A percentile compares a stretch with the other conserved stretches of the same genome.
Evolutionary conservation across 1,139 yeast genomes (phyloP).

Genomic region (Debaryomycetaceae sp.): DNA sequence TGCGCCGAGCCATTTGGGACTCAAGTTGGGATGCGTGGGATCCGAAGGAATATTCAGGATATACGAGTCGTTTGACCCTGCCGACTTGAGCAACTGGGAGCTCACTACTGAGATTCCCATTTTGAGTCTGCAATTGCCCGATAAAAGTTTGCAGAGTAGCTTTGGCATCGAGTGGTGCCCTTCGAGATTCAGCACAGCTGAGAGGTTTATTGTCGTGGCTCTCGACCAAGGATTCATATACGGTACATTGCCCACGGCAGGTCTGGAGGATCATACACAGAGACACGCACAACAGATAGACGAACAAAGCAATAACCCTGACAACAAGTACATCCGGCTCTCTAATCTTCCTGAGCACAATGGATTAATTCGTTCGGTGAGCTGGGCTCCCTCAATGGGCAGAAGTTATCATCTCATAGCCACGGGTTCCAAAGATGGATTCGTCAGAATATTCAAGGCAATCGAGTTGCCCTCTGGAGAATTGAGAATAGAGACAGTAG

Average conservation of each 20-base stretch:
- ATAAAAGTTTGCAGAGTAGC: slow-evolving; percentile 79
- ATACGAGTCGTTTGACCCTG: slow-evolving; percentile 87
- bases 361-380: slow-evolving; percentile 81
- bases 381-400: slow-evolving; percentile 99
- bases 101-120: slow-evolving; percentile 68
- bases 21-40: slow-evolving; percentile 83
- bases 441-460: slow-evolving; percentile 78
- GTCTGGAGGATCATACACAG: neutral
- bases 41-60: slow-evolving; percentile 84
- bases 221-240: slow-evolving; percentile 83
- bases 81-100: slow-evolving; percentile 80
- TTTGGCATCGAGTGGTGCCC: slow-evolving; percentile 94
- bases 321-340: slow-evolving; percentile 28
- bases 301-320: slow-evolving; percentile 9
- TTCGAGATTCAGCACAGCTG: slow-evolving; percentile 68
- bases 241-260: slow-evolving; percentile 24
- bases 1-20: slow-evolving; percentile 83
- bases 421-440: slow-evolving; percentile 94
- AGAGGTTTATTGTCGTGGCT: slow-evolving; percentile 81
- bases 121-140: slow-evolving; percentile 58
- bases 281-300: slow-evolving; percentile 3
- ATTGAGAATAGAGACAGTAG: slow-evolving; percentile 34
- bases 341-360: slow-evolving; percentile 68
- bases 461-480: slow-evolving; percentile 37
- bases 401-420: slow-evolving; percentile 84